Base-by-base conservation (phyloP, 148 eudicot species). In the Rhododendron simsii region DNA sequence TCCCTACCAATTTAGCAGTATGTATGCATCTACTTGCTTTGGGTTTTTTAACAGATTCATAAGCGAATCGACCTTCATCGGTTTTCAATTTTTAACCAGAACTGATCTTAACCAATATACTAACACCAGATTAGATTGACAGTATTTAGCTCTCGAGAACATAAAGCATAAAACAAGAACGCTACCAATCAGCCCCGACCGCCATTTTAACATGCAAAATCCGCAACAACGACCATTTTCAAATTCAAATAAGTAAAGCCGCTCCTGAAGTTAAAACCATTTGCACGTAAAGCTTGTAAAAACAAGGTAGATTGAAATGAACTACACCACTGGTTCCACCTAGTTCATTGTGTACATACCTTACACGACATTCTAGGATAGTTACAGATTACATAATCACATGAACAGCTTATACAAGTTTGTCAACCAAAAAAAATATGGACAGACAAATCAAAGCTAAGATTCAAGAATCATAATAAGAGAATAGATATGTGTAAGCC, bases 371-470 rank as follows among this genome's bases (percentile, higher is more conserved):
- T 71, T 30, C 76, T 30, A 33, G 20, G 13, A 33, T 71, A 71
- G 76, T 15, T 33, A 71, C 20, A 71, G 16, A 69, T 1, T 11
- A 12, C 14, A 69, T 3, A 69, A 37, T 69, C 79, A 33, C 85
- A 48, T 30, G 50, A 30, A 83, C 30, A 83, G 28, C 85, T 12
- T 14, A 71, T 12, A 4, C 39, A 6, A 69, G 81, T n/a, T n/a
- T 45, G 63, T 41, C 61, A 44, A 41, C 85, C 44, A 45, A 45
- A 45, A 45, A 45, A 45, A 45, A 74, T 21, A 12, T 75, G 78
- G 50, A 84, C 86, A 75, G 35, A 51, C 78, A 83, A 50, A 55
- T 53, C 35, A 75, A 55, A 55, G 51, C 81, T 39, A 37, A 6
- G 23, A 51, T 13, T 84, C 21, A 76, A 76, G 81, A 63, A 84